Evolutionary conservation across 176 grass and related monocot genomes (phyloP).

Genomic region (Carex parvula): DNA sequence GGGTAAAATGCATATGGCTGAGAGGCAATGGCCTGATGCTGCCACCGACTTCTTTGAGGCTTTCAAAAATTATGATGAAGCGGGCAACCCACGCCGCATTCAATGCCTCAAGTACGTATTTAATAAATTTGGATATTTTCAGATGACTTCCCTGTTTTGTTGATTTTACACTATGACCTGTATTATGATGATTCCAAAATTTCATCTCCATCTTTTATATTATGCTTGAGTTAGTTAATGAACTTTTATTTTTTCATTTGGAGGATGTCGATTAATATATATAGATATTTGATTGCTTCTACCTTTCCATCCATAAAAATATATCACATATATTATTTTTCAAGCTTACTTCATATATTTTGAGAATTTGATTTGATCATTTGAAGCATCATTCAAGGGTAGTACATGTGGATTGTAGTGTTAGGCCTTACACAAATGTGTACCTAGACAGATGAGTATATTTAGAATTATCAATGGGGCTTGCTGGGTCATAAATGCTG

Average conservation of each 20-base stretch:
- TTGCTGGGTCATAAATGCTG: background rate
- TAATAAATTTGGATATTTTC: slow-evolving; percentile 8
- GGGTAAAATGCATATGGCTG: slow-evolving; percentile 99
- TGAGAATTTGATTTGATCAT: background rate
- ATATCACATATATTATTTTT: background rate
- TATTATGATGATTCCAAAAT: background rate
- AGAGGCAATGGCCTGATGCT: slow-evolving; percentile 85
- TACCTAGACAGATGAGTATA: background rate
- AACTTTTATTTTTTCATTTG: background rate
- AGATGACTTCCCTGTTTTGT: background rate
- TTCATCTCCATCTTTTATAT: background rate
- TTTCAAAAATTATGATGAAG: slow-evolving; percentile 99
- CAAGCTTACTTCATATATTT: background rate
- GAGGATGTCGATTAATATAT: background rate
- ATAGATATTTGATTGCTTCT: background rate
- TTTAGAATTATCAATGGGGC: background rate
- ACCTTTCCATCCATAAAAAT: background rate
- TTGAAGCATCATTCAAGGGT: background rate
- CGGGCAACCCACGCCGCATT: slow-evolving; percentile 85
- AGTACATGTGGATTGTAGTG: background rate
- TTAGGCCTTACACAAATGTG: background rate
- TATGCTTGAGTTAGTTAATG: background rate
- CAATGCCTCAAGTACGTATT: slow-evolving; percentile 80
- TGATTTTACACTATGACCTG: background rate
- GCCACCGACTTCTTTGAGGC: slow-evolving; percentile 99